Evolutionary conservation across 2,329 filamentous ascomycete genomes (phyloP), one percentile per base, ranked within the genome.

Genomic region (Bimuria novae-zelandiae): DNA sequence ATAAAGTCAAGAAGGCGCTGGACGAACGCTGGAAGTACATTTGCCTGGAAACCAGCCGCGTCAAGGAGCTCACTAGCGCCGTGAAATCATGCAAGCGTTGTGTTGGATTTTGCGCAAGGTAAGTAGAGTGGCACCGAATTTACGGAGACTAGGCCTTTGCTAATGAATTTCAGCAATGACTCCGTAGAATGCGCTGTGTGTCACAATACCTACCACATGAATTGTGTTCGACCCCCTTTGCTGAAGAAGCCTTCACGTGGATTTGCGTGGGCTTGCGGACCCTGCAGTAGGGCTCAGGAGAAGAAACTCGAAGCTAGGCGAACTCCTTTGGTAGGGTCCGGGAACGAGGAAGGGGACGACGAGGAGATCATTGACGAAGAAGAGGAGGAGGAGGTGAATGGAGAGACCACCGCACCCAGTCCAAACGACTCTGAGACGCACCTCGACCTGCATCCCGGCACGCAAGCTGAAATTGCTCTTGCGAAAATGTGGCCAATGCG

Each of bases 141-240:
- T 11, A 43, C n/a, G 41, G 49, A 41, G 52, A 32, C 3, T 16
- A 2, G 32, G n/a, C n/a, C 19, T 47, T 62, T 67, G 59, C 66
- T 23, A 29, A 21, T 16, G 14, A n/a, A 7, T 17, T 21, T 57
- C 51, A 95, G 90, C 68, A 89, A 90, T 72, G 91, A 97, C 77
- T 97, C 94, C 33, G 94, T 97, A 21, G 93, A 97, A 73, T 99
- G 94, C 74, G 94, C 93, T 39, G 92, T 97, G 50, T 99, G 94
- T 75, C 85, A 88, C 70, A 88, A 92, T 73, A 97, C 93, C 12
- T 99, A 97, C 76, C 94, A 99, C 78, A 97, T 99, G 93, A 90
- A 92, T 68, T 99, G 94, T 74, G 94, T 99, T 51, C 88, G 89
- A 56, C 94, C 94, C 35, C 91, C 92, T 32, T 76, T 99, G 57